Evolutionary conservation across 306 rosid species (phyloP).

Genomic region (Castanospermum australe): DNA sequence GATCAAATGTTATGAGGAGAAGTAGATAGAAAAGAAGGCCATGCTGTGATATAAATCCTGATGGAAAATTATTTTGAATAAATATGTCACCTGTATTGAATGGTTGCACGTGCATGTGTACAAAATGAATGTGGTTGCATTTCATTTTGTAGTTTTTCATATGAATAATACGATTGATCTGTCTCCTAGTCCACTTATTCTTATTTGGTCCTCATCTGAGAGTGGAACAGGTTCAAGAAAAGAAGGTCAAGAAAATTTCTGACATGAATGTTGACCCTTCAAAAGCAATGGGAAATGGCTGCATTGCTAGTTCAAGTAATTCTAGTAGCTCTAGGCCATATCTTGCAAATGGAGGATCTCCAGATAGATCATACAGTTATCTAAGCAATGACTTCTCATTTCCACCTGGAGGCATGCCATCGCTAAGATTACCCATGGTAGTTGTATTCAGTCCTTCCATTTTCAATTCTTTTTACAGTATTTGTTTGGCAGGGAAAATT

Average conservation of each 20-base stretch:
- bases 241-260: constrained; percentile 89
- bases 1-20: not conserved
- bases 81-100: not conserved
- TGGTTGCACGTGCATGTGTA: constrained; percentile 10
- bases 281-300: constrained; percentile 77
- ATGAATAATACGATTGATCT: not conserved
- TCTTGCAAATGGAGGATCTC: constrained; percentile 82
- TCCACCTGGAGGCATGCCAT: constrained; percentile 78
- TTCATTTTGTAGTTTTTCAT: constrained; percentile 16
- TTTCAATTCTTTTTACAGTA: not conserved
- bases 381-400: constrained; percentile 65
- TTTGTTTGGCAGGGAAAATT: not conserved
- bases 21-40: not conserved
- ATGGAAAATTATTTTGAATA: constrained; percentile 2
- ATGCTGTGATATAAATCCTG: not conserved
- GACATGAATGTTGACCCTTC: constrained; percentile 83
- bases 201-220: constrained; percentile 18
- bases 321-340: constrained; percentile 48
- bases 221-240: constrained; percentile 85
- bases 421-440: constrained; percentile 84
- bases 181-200: constrained; percentile 7
- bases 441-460: constrained; percentile 49
- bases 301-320: constrained; percentile 79
- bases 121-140: constrained; percentile 14
- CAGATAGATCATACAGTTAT: constrained; percentile 56